phyloP scores from a whole-genome alignment of 495 filamentous ascomycete genomes.

The Amniculicola lignicola region DNA sequence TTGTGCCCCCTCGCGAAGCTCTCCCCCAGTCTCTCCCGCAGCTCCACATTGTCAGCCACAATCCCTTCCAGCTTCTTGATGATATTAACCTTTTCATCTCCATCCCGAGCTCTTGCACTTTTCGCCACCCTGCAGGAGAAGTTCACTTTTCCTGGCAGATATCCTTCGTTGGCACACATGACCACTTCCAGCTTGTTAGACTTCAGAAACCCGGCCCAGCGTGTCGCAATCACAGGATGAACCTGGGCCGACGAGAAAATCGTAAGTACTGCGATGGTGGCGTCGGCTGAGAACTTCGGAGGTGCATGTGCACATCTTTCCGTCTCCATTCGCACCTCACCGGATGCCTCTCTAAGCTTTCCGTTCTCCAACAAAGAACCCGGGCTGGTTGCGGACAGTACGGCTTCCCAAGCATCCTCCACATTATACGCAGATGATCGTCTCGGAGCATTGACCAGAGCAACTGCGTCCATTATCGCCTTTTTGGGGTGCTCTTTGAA shows the following conservation, averaged over 20 bases:
- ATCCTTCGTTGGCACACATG: constrained; percentile 58
- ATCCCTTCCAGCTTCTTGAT: constrained; percentile 50
- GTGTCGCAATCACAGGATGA: constrained; percentile 58
- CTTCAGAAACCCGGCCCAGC: constrained; percentile 54
- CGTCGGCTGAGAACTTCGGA: constrained; percentile 56
- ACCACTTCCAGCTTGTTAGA: constrained; percentile 54
- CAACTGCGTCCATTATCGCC: constrained; percentile 53
- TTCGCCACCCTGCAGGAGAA: constrained; percentile 58
- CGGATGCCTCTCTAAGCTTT: constrained; percentile 46
- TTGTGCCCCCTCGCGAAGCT: constrained; percentile 58
- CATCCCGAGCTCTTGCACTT: constrained; percentile 44
- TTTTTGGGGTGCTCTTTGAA: constrained; percentile 58
- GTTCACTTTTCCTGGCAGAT: constrained; percentile 53
- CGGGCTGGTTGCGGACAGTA: constrained; percentile 44
- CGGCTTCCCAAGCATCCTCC: constrained; percentile 52
- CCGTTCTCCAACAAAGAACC: constrained; percentile 47
- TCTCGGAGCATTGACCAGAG: constrained; percentile 57
- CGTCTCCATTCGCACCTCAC: constrained; percentile 54
- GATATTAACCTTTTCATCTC: constrained; percentile 53
- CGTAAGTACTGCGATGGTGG: constrained; percentile 54
- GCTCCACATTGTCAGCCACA: constrained; percentile 43
- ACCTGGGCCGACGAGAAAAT: constrained; percentile 54
- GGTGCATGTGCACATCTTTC: constrained; percentile 53
- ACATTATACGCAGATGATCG: constrained; percentile 55
- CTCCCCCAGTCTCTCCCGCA: constrained; percentile 51